These are phyloP conservation scores for Agapanthus africanus DNA, from an alignment of 106 monocot genomes.

Conservation along the genomic window DNA sequence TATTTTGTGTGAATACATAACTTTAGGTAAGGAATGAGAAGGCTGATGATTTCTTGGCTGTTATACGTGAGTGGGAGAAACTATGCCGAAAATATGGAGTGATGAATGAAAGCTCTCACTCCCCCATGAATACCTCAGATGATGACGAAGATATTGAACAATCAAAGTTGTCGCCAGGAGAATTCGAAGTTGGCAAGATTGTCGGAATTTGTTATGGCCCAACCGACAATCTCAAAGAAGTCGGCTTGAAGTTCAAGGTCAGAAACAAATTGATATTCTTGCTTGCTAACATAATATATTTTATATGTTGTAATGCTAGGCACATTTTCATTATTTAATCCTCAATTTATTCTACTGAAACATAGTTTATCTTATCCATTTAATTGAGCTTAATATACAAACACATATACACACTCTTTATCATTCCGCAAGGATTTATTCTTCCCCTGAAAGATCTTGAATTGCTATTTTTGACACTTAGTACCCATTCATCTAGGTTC, in stretches of 20 bases:
- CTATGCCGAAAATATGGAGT: slow-evolving; percentile 30
- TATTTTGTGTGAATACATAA: neutral
- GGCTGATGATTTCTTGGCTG: slow-evolving; percentile 72
- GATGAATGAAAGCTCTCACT: neutral
- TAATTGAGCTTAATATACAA: too few species aligned
- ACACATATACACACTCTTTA: neutral
- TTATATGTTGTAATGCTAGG: neutral
- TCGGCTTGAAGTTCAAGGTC: slow-evolving; percentile 73
- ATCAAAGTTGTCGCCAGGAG: slow-evolving; percentile 20
- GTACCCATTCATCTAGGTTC: slow-evolving; percentile 21
- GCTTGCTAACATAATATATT: neutral
- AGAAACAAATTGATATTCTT: neutral
- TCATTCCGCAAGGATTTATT: too few species aligned
- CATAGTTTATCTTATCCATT: neutral
- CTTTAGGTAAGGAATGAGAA: slow-evolving; percentile 80
- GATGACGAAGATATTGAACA: slow-evolving; percentile 12
- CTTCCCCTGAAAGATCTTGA: neutral
- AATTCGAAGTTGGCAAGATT: slow-evolving; percentile 65
- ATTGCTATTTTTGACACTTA: neutral
- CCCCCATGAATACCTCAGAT: slow-evolving; percentile 6
- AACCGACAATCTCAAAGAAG: slow-evolving; percentile 28
- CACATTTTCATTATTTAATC: neutral
- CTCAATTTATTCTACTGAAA: neutral
- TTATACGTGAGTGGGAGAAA: slow-evolving; percentile 68
- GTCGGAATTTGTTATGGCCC: slow-evolving; percentile 78